These are phyloP conservation scores for Boletus pseudo-olivaceus DNA, from an alignment of 768 basidiomycete genomes.

Conservation along the genomic window DNA sequence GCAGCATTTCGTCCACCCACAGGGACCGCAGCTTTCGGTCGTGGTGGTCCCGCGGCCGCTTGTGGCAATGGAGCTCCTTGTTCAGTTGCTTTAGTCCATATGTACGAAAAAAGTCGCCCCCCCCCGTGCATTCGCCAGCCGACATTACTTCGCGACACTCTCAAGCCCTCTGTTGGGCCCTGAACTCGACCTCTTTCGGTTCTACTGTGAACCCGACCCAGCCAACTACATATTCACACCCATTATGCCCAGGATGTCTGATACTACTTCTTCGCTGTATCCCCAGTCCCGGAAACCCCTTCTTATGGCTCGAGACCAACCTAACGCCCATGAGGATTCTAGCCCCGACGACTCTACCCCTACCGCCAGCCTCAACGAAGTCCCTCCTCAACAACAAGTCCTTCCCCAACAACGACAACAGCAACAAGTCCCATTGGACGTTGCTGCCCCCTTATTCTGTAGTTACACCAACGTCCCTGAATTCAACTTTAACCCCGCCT, in stretches of 20 bases:
- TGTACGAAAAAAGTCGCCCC: background rate
- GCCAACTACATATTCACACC: no score
- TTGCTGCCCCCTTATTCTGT: slow-evolving; percentile 24
- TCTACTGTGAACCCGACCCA: no score
- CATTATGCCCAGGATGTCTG: slow-evolving; percentile 66
- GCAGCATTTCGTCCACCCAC: background rate
- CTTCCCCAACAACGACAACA: slow-evolving; percentile 19
- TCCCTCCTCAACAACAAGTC: slow-evolving; percentile 27
- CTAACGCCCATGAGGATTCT: slow-evolving; percentile 32
- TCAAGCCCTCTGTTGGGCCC: no score
- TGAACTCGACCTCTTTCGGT: no score
- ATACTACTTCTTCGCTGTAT: slow-evolving; percentile 47
- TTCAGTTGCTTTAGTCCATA: background rate
- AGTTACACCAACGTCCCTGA: slow-evolving; percentile 25
- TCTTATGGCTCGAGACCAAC: slow-evolving; percentile 35
- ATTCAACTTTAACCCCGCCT: slow-evolving; percentile 34
- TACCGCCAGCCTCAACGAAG: slow-evolving; percentile 30
- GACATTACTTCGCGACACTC: no score
- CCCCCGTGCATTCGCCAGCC: background rate
- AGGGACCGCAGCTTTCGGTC: background rate
- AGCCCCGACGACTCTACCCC: slow-evolving; percentile 36
- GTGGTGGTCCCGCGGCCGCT: background rate
- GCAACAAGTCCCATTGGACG: slow-evolving; percentile 25
- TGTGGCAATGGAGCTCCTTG: background rate
- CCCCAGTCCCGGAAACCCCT: slow-evolving; percentile 50